A percentile compares a stretch with the other conserved stretches of the same genome.
Evolutionary conservation across 805 yeast genomes (phyloP).

Genomic region (Wickerhamiella brachini): DNA sequence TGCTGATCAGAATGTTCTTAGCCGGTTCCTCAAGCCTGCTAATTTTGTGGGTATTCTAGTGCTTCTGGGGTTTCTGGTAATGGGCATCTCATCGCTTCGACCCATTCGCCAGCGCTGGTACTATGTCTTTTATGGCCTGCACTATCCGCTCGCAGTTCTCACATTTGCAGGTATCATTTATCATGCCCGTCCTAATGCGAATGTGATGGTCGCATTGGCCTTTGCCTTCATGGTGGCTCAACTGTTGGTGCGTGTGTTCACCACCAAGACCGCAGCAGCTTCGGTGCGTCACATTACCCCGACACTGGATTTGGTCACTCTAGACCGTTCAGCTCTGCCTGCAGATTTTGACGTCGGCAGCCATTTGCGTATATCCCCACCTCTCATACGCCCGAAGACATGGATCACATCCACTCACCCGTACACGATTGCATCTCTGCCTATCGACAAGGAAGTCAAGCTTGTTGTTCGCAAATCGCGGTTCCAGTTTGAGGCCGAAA

Average conservation of each 20-base stretch:
- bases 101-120: slow-evolving; percentile 50
- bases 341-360: slow-evolving; percentile 33
- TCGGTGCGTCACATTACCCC: slow-evolving; percentile 27
- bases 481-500: slow-evolving; percentile 20
- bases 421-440: slow-evolving; percentile 36
- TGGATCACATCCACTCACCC: slow-evolving; percentile 32
- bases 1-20: not conserved
- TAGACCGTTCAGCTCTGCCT: slow-evolving; percentile 22
- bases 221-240: slow-evolving; percentile 41
- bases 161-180: slow-evolving; percentile 48
- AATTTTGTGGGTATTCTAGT: slow-evolving; percentile 66
- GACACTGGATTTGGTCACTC: slow-evolving; percentile 33
- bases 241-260: slow-evolving; percentile 34
- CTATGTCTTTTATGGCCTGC: slow-evolving; percentile 52
- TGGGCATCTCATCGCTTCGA: slow-evolving; percentile 54
- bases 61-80: slow-evolving; percentile 31
- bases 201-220: slow-evolving; percentile 41
- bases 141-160: slow-evolving; percentile 61
- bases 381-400: slow-evolving; percentile 22
- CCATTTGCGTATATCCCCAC: slow-evolving; percentile 26
- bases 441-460: slow-evolving; percentile 28
- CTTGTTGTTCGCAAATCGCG: slow-evolving; percentile 27
- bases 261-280: slow-evolving; percentile 11
- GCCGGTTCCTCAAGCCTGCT: slow-evolving; percentile 20
- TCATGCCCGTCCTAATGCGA: slow-evolving; percentile 70